Percentiles rank a stretch among this genome's conserved stretches.
These are phyloP conservation scores for Taiozyma onychis DNA, from an alignment of 1,139 yeast species.

Conservation along the genomic window DNA sequence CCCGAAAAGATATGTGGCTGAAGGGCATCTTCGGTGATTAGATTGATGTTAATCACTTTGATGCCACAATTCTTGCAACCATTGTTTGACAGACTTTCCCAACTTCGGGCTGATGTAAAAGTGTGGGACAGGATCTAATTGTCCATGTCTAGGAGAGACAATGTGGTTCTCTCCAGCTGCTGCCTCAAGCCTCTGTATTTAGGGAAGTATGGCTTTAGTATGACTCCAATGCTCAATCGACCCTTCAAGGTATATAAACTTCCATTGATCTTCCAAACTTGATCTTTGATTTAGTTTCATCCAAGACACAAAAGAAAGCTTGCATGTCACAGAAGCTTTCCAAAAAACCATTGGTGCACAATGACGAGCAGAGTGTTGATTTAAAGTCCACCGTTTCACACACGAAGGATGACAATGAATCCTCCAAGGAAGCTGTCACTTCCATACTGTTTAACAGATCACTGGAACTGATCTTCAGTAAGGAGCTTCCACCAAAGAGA, in stretches of 20 bases:
- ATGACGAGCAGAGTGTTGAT: not conserved
- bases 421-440: not conserved
- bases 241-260: not conserved
- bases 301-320: not conserved
- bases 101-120: too few species aligned
- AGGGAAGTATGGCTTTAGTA: not conserved
- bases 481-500: slow-evolving; percentile 5
- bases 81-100: not conserved
- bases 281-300: not conserved
- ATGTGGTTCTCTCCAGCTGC: not conserved
- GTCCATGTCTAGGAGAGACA: not conserved
- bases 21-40: not conserved
- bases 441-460: slow-evolving; percentile 5
- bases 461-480: slow-evolving; percentile 6
- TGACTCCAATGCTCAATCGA: not conserved
- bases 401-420: not conserved
- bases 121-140: not conserved
- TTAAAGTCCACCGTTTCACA: not conserved
- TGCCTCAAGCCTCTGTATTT: too few species aligned
- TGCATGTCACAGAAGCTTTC: not conserved
- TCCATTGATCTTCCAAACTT: not conserved
- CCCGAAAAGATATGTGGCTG: too few species aligned
- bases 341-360: not conserved
- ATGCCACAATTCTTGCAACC: not conserved
- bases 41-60: not conserved